phyloP scores from a whole-genome alignment of 768 basidiomycete genomes.

The Suillus brevipes region DNA sequence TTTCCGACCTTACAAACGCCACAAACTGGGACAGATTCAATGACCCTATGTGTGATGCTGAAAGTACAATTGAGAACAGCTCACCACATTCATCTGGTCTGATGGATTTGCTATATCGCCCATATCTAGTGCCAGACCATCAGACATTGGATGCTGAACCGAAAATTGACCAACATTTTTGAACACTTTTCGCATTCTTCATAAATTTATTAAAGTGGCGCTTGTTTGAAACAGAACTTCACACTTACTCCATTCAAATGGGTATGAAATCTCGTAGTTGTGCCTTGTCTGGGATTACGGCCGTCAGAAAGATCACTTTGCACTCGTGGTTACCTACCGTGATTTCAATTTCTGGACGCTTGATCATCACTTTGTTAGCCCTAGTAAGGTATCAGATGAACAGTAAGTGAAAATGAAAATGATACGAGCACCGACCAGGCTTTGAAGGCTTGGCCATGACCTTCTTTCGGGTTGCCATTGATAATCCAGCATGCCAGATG shows the following conservation, averaged over 20 bases:
- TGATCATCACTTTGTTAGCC: constrained; percentile 71
- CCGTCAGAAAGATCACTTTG: constrained; percentile 1
- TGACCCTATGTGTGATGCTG: not conserved
- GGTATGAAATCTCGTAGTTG: constrained; percentile 73
- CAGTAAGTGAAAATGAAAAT: not conserved
- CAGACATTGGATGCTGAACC: not conserved
- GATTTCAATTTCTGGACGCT: constrained; percentile 67
- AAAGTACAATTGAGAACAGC: constrained; percentile 23
- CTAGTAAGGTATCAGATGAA: constrained; percentile 27
- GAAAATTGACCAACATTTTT: constrained; percentile 49
- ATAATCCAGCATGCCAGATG: constrained; percentile 88
- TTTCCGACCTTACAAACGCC: constrained; percentile 62
- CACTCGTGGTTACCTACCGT: constrained; percentile 38
- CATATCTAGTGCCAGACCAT: constrained; percentile 49
- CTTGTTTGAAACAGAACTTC: constrained; percentile 6
- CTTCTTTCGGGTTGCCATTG: constrained; percentile 64
- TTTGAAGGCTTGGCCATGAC: constrained; percentile 73
- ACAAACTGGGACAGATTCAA: constrained; percentile 47
- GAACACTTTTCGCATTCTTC: constrained; percentile 64
- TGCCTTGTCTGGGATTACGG: constrained; percentile 55
- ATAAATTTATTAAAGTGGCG: constrained; percentile 5
- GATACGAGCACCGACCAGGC: constrained; percentile 50
- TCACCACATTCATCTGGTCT: constrained; percentile 61
- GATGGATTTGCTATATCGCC: constrained; percentile 74
- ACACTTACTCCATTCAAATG: constrained; percentile 70